Base-by-base conservation (phyloP, 345 rosid genomes). In the Populus simonii region DNA sequence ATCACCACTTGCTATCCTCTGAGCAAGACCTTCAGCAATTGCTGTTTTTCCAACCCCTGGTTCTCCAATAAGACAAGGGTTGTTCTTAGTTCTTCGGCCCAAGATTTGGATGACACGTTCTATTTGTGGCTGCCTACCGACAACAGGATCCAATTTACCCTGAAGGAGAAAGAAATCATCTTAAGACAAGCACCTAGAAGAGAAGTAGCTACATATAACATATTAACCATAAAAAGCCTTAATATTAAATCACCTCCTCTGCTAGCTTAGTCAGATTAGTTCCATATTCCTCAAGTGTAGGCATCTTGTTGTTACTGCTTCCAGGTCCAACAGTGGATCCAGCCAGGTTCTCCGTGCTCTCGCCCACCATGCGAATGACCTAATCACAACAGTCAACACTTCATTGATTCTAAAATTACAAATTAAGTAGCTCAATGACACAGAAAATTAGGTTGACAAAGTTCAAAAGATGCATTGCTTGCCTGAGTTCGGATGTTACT, bases 11-110 rank as follows among this genome's bases (percentile, higher is more conserved):
- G 97, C 88, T 78, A 96, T 96, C 29, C 98, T 86, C 65, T 94
- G 99, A 57, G 99, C 99, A 57, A 94, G 98, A 75, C 99, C 99
- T 89, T 94, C 99, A 1, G 99, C 99, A 83, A 96, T 96, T 74
- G 99, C 98, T 66, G 99, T 96, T 90, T 96, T 96, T 69, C 99
- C 99, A 53, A 96, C 99, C 63, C 99, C 99, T 80, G 99, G 99
- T 84, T 96, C 99, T 86, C 99, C 99, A 78, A 94, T 92, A 80
- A 96, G 98, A 81, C 99, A 96, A 0, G 99, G 98, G 53, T 96
- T 96, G 81, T 96, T 96, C 85, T 96, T 94, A 67, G 99, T 96
- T 80, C 99, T 81, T 51, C 99, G 93, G 70, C 96, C 99, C 89
- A 96, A 83, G 80, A 96, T 96, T 83, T 96, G 99, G 71, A 92